phyloP scores from a whole-genome alignment of 148 eudicot genomes.

The Salicornia ramosissima region DNA sequence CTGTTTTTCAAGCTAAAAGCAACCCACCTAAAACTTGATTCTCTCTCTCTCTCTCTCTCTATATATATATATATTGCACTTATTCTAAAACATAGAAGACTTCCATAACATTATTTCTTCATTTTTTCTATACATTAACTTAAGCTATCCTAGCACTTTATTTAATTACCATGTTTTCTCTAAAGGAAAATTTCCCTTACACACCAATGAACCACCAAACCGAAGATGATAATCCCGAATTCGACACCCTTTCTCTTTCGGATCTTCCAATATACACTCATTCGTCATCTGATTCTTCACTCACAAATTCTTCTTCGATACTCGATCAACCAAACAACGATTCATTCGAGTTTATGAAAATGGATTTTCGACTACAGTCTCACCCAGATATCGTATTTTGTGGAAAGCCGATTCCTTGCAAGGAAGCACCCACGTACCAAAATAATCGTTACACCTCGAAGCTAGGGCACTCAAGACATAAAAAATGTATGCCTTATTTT shows the following conservation, averaged over 20 bases:
- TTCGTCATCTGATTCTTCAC: conserved; percentile 10
- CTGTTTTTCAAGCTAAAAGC: neutral
- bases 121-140: neutral
- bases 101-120: neutral
- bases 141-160: neutral
- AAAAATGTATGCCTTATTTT: neutral
- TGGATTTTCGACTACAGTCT: neutral
- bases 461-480: neutral
- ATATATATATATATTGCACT: neutral
- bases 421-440: conserved; percentile 3
- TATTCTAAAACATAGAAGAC: conserved; percentile 1
- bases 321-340: neutral
- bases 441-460: neutral
- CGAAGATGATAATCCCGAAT: neutral
- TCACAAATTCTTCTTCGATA: conserved; percentile 8
- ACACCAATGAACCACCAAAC: conserved; percentile 7
- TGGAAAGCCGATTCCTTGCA: conserved; percentile 20
- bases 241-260: conserved; percentile 16
- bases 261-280: conserved; percentile 24
- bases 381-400: conserved; percentile 20
- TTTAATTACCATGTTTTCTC: conserved; percentile 10
- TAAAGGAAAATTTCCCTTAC: neutral
- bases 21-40: neutral
- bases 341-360: conserved; percentile 22
- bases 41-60: too few relatives aligned